A percentile compares a stretch with the other conserved stretches of the same genome.
Evolutionary conservation across 2,329 filamentous ascomycete species (phyloP).

Genomic region (Aspergillus sp.): DNA sequence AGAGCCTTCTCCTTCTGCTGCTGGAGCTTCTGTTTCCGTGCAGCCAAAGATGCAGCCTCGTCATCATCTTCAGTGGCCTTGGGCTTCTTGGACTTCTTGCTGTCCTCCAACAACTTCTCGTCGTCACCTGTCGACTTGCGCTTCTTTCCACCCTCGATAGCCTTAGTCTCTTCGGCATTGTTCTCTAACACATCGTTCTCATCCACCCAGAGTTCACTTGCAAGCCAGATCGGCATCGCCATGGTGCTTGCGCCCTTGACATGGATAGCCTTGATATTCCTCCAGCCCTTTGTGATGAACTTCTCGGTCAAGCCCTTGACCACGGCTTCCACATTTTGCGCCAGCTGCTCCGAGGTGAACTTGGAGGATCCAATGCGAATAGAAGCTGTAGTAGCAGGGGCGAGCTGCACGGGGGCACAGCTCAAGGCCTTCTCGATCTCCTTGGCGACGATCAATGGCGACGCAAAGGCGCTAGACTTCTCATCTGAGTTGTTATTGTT

Average conservation of each 20-base stretch:
- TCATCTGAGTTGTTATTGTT: conserved; percentile 34
- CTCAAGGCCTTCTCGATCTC: conserved; percentile 74
- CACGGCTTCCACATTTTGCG: conserved; percentile 72
- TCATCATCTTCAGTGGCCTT: conserved; percentile 34
- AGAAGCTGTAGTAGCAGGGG: conserved; percentile 70
- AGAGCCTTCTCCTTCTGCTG: conserved; percentile 45
- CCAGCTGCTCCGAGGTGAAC: conserved; percentile 68
- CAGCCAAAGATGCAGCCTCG: conserved; percentile 25
- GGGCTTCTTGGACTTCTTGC: conserved; percentile 36
- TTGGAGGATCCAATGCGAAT: conserved; percentile 70
- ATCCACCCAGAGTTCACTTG: conserved; percentile 84
- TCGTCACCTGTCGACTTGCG: conserved; percentile 32
- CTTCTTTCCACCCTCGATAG: conserved; percentile 48
- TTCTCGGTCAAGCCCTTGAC: conserved; percentile 64
- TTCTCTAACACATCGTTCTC: conserved; percentile 62
- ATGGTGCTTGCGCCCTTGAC: conserved; percentile 86
- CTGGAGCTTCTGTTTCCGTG: conserved; percentile 44
- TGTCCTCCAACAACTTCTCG: conserved; percentile 25
- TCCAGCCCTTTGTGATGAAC: conserved; percentile 80
- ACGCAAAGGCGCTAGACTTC: conserved; percentile 45
- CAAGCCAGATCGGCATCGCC: conserved; percentile 88
- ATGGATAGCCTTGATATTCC: conserved; percentile 74
- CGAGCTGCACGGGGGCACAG: conserved; percentile 73
- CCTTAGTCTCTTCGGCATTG: conserved; percentile 22
- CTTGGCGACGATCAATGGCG: conserved; percentile 61